Conservation (phyloP, 1,139 yeast species). For the Kodamaea sp. region DNA sequence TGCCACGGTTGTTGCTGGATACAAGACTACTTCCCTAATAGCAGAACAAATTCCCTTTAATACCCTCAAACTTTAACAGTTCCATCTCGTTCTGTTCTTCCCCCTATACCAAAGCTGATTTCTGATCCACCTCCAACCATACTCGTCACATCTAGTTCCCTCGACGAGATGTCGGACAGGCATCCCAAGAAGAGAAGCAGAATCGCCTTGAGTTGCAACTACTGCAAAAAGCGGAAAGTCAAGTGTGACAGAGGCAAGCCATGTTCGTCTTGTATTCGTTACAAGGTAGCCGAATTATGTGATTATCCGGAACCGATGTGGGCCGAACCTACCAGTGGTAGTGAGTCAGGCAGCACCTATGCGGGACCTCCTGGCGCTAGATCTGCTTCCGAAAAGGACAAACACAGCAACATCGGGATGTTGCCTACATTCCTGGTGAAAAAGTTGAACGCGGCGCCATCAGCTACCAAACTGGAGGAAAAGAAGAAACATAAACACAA, state of each 20-base stretch:
- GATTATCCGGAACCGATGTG: conserved; percentile 28
- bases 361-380: conserved; percentile 1
- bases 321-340: conserved; percentile 7
- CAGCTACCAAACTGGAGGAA: neutral
- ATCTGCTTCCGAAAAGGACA: conserved; percentile 1
- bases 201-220: conserved; percentile 23
- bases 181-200: conserved; percentile 18
- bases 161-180: conserved; percentile 7
- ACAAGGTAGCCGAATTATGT: conserved; percentile 27
- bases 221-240: conserved; percentile 25
- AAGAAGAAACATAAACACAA: conserved; percentile 1
- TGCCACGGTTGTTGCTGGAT: too few species aligned
- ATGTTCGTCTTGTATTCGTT: conserved; percentile 22
- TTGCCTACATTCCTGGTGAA: conserved; percentile 18
- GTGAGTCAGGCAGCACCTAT: neutral
- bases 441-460: conserved; percentile 1
- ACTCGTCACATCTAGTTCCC: neutral
- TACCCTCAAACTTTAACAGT: too few species aligned
- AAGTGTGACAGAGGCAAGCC: conserved; percentile 26
- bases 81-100: too few species aligned
- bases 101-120: too few species aligned
- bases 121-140: conserved; percentile 3
- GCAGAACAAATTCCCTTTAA: too few species aligned
- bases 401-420: conserved; percentile 6
- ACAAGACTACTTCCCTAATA: too few species aligned